Base-by-base conservation (phyloP, 306 rosid species). In the Vigna nakashimae region DNA sequence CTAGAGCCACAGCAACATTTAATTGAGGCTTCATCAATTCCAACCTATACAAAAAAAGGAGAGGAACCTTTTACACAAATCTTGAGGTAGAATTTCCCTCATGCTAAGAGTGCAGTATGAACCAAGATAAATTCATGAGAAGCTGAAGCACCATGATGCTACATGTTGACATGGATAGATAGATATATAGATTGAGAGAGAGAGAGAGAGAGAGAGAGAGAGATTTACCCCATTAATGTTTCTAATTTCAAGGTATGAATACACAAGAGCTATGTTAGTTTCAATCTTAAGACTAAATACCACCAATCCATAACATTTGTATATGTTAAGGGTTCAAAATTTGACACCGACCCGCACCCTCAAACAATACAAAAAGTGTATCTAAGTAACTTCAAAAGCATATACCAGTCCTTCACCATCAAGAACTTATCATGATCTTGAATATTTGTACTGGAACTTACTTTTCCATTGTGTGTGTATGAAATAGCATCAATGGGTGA, bases 21-120 rank as follows among this genome's bases (percentile, higher is more conserved):
- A 70, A 71, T 76, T 78, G 84, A 78, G 48, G 81, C 93, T 89
- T 91, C 99, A 92, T 95, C 71, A 85, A 77, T 75, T 86, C 80
- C 85, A 78, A 86, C 81, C 83, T 77, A 80, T 74, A 63, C 28
- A 80, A 71, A 28, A 32, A 80, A 66, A 59, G 52, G 32, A 52
- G 86, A 76, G 52, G 65, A 56, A 76, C 45, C 64, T 78, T 74
- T 32, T 52, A 32, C 56, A 22, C 71, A 77, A 67, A 68, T 72
- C 58, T 63, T 43, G 67, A 71, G 45, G n/a, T 56, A 53, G 28
- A 74, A 43, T 48, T 80, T 57, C 73, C 50, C 68, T 66, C 68
- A 43, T 69, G 70, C 24, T 50, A 50, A 7, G 60, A 68, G 51
- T 18, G 74, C 46, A 42, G 46, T 9, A 75, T 55, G 71, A 77